Evolutionary conservation across 106 monocot species (phyloP), one percentile per base, ranked within the genome.

Genomic region (Apostasia shenzhenica): DNA sequence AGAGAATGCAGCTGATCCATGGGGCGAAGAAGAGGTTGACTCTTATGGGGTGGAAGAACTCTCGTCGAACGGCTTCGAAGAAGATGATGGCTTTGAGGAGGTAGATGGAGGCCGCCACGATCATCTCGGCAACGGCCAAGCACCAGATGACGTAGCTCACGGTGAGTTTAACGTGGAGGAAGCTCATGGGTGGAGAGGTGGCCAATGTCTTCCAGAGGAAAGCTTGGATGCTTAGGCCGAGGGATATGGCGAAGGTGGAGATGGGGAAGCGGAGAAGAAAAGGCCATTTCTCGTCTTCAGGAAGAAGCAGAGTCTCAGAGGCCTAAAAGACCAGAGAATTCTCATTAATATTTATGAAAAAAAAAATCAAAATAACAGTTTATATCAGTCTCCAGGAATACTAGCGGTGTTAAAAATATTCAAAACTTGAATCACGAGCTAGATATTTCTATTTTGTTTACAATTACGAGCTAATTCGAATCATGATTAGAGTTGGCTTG

Each of bases 1-100:
- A 48, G 68, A 80, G 80, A 7, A 87, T 77, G 69, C 76, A 80
- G 10, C 80, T 71, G 1, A 87, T 83, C 86, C 82, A 83, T 2
- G 86, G 86, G 3, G 86, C 86, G 54, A 87, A 87, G 77, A 87
- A 87, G 67, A 87, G 83, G 74, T 87, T 87, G 41, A 77, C 80
- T 12, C 83, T 69, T 37, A 87, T 59, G 0, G 86, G 86, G 60
- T 87, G 86, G 53, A 80, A 75, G 61, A 77, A 87, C 73, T 87
- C 86, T n/a, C 86, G 54, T 14, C 69, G 60, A 45, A 87, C 86
- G 4, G 86, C 80, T 75, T 87, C 80, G 26, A 77, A 87, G 72
- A 78, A 87, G 54, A 83, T 75, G 54, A 83, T 57, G 52, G 80
- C n/a, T 52, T 87, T 87, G 41, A 80, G 55, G 12, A 47, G 8